Evolutionary conservation across 2,329 filamentous ascomycete genomes (phyloP), one percentile per base, ranked within the genome.

Genomic region (Diaporthe batatas): DNA sequence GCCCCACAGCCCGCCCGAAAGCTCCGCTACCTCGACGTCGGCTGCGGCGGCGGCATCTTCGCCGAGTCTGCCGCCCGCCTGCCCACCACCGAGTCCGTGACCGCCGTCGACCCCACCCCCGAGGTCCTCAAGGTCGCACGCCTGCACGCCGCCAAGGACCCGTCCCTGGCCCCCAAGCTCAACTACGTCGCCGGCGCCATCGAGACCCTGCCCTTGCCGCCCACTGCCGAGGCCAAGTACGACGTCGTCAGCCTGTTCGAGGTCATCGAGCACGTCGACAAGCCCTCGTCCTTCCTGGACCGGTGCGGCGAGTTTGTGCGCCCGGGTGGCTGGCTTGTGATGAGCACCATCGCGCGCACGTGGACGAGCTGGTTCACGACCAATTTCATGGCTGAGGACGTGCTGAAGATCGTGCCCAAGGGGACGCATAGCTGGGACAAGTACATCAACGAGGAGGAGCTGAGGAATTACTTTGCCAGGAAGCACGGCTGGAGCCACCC

Each of bases 341-440:
- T 96, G 77, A 96, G 93, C 81, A 99, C 96, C 3, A 98, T 99
- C 80, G 93, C 96, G 67, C 88, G 96, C 75, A 97, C 94, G 1
- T 93, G 94, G 88, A 91, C 91, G 75, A 96, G 94, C 77, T 99
- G 94, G 92, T 83, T 98, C 59, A 95, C 96, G 16, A 99, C 97
- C 3, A 98, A 98, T 79, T 85, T 98, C 32, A 88, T 98, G 75
- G 96, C 96, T 0, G 96, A 99, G 84, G 94, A 96, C 83, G 80
- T 98, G 72, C 78, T 97, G 80, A 87, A 93, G 6, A 94, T 98
- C 74, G 96, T 99, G 72, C 96, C 96, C 12, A 90, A 89, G 76
- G 96, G 96, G 1, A 99, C 96, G 59, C 96, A 99, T 83, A 95
- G 98, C 81, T 99, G 96, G 96, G 87, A 88, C 75, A 97, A 98